These are phyloP conservation scores for Paramecium tetraurelia DNA, from an alignment of 73 alveolate species.

Conservation along the genomic window DNA sequence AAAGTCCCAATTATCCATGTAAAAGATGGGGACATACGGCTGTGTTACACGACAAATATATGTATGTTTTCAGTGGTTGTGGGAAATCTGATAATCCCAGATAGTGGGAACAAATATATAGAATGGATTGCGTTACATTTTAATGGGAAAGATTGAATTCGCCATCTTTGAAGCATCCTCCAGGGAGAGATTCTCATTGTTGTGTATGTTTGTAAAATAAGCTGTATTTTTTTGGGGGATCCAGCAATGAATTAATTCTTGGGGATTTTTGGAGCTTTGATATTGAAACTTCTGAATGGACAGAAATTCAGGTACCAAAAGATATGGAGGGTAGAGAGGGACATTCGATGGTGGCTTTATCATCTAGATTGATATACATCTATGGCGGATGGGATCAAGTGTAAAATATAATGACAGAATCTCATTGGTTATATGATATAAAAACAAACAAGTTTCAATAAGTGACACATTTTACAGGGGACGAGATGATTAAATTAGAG, in stretches of 20 bases:
- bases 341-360: conserved; percentile 45
- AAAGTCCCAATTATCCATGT: conserved; percentile 56
- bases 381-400: conserved; percentile 60
- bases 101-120: conserved; percentile 32
- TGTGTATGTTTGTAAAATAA: conserved; percentile 27
- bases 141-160: conserved; percentile 52
- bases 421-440: conserved; percentile 34
- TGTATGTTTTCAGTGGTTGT: conserved; percentile 62
- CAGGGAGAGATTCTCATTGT: conserved; percentile 58
- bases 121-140: conserved; percentile 60
- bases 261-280: conserved; percentile 64
- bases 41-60: conserved; percentile 54
- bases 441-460: background rate
- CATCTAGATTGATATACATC: conserved; percentile 23
- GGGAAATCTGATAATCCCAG: conserved; percentile 46
- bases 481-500: conserved; percentile 28
- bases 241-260: conserved; percentile 11
- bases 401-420: conserved; percentile 3
- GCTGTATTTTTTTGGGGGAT: conserved; percentile 58
- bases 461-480: background rate
- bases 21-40: conserved; percentile 65
- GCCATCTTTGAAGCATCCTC: conserved; percentile 36
- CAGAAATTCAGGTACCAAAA: background rate
- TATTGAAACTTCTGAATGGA: conserved; percentile 53
- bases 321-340: conserved; percentile 57